Conservation (phyloP, 176 grass and related monocot species). For the Urochloa ruziziensis region DNA sequence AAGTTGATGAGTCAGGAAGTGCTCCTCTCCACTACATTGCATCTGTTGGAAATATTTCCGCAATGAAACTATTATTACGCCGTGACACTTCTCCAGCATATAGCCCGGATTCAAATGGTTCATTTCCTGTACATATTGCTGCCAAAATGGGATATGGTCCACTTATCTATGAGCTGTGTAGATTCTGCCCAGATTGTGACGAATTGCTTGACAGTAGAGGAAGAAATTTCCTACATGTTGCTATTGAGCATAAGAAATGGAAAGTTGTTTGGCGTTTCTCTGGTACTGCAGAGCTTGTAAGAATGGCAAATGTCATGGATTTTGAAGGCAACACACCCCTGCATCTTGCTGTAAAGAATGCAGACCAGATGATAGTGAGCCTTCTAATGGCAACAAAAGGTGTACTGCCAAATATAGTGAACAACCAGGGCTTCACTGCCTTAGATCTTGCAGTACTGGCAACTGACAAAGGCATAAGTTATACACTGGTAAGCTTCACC, state of each 20-base stretch:
- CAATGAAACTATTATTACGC: slow-evolving; percentile 50
- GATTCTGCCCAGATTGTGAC: slow-evolving; percentile 52
- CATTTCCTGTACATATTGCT: slow-evolving; percentile 69
- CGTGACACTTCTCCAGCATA: slow-evolving; percentile 45
- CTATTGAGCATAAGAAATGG: slow-evolving; percentile 45
- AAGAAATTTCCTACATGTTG: slow-evolving; percentile 70
- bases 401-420: slow-evolving; percentile 55
- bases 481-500: slow-evolving; percentile 47
- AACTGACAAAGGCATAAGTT: slow-evolving; percentile 48
- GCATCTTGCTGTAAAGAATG: slow-evolving; percentile 54
- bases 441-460: slow-evolving; percentile 65
- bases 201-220: slow-evolving; percentile 72
- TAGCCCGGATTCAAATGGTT: slow-evolving; percentile 46
- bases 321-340: slow-evolving; percentile 71
- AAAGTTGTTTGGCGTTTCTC: slow-evolving; percentile 48
- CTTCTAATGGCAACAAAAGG: slow-evolving; percentile 48
- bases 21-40: slow-evolving; percentile 77
- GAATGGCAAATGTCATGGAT: slow-evolving; percentile 69
- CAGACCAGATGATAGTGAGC: slow-evolving; percentile 51
- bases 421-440: slow-evolving; percentile 56
- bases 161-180: slow-evolving; percentile 56
- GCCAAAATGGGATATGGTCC: slow-evolving; percentile 41
- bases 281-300: slow-evolving; percentile 39
- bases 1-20: slow-evolving; percentile 50
- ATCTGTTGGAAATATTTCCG: slow-evolving; percentile 37